Base-by-base conservation (phyloP, 306 rosid species). In the Cicer yamashitae region DNA sequence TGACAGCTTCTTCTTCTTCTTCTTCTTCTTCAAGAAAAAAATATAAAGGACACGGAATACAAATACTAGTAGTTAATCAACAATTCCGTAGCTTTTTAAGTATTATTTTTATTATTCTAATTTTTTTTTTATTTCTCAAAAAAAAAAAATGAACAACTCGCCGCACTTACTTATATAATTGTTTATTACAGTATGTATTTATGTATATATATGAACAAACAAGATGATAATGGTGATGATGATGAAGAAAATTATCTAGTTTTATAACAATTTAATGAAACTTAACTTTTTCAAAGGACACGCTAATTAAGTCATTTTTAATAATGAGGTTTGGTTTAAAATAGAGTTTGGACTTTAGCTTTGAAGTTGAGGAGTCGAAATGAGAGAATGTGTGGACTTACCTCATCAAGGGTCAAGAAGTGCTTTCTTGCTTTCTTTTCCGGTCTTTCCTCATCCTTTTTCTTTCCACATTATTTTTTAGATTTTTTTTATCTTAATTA, bases 91-190 rank as follows among this genome's bases (percentile, higher is more conserved):
- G 2, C 46, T 34, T 44, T 13, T 74, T 60, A 18, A 8, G 46
- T 59, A 8, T 61, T 37, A 22, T 70, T 20, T 7, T 14, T 51
- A 40, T 44, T 70, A 1, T 20, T 3, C 7, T 20, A 10, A 0
- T 22, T 51, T 57, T 80, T 80, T 5, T 51, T 60, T 69, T 69
- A 67, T 74, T 62, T 53, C 11, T 30, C 37, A 30, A 30, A 30
- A 30, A 30, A 30, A 30, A 34, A 13, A 78, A 79, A 60, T 34
- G 6, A 50, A 59, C 63, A 20, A 54, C 74, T 73, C 69, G 74
- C 74, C 63, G 74, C 83, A 79, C 82, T 79, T 43, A 63, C 79
- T 68, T 41, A 17, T 61, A 80, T 80, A 12, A 67, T 67, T 61
- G 14, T 40, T 11, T 18, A 10, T 39, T 47, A 63, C 13, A 6